Percentiles rank a stretch among this genome's conserved stretches.
Evolutionary conservation across 805 yeast species (phyloP).

Genomic region (Hanseniaspora vineae): DNA sequence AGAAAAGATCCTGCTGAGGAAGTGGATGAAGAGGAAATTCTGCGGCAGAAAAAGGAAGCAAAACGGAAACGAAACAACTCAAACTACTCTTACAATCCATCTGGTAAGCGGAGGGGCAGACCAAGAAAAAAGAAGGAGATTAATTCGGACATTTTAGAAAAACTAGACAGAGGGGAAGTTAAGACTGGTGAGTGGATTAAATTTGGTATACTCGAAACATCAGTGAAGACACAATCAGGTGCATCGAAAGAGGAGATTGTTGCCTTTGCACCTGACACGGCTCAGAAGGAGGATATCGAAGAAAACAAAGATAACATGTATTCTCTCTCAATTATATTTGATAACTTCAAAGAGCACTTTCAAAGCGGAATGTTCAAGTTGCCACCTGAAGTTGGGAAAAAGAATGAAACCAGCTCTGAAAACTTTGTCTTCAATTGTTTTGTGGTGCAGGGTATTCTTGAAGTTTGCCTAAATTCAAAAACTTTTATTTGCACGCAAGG

Average conservation of each 20-base stretch:
- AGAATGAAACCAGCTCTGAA: slow-evolving; percentile 40
- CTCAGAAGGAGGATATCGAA: slow-evolving; percentile 28
- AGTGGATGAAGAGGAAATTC: slow-evolving; percentile 17
- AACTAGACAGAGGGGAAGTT: slow-evolving; percentile 13
- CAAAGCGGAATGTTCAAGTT: slow-evolving; percentile 66
- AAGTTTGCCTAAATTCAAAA: slow-evolving; percentile 28
- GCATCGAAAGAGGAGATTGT: slow-evolving; percentile 20
- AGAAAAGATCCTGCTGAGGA: slow-evolving; percentile 25
- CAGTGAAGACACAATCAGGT: slow-evolving; percentile 10
- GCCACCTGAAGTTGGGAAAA: slow-evolving; percentile 49
- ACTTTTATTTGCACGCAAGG: slow-evolving; percentile 55
- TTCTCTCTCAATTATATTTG: slow-evolving; percentile 51
- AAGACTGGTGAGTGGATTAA: slow-evolving; percentile 18
- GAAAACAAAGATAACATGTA: slow-evolving; percentile 38
- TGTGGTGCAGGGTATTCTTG: slow-evolving; percentile 57
- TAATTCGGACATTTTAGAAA: slow-evolving; percentile 12
- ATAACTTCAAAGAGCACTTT: slow-evolving; percentile 44
- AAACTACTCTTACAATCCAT: slow-evolving; percentile 9
- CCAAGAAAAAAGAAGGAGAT: slow-evolving; percentile 15
- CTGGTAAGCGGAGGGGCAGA: slow-evolving; percentile 19
- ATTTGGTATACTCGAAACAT: slow-evolving; percentile 17
- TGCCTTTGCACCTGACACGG: slow-evolving; percentile 14
- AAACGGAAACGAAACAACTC: slow-evolving; percentile 7
- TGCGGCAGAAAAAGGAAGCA: slow-evolving; percentile 10
- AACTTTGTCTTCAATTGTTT: slow-evolving; percentile 63